Evolutionary conservation across 2,329 filamentous ascomycete species (phyloP).

Genomic region (Dactylellina cionopaga): DNA sequence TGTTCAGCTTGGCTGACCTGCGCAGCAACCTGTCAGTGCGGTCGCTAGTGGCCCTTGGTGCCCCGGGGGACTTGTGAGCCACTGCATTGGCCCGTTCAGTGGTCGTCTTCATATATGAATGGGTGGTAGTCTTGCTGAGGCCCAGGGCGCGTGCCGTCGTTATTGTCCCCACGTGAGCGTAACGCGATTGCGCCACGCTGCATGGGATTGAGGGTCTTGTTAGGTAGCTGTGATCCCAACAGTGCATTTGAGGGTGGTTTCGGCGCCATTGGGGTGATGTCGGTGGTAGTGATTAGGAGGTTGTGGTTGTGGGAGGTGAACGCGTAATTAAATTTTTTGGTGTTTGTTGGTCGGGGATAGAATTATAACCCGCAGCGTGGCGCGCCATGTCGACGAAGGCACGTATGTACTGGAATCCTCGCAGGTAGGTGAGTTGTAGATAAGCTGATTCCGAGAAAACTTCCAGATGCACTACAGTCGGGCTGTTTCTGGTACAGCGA

Average conservation of each 20-base stretch:
- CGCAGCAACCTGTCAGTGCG: too few species aligned
- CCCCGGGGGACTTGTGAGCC: neutral
- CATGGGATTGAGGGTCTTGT: neutral
- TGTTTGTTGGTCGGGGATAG: neutral
- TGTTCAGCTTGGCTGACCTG: neutral
- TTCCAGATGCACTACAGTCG: neutral
- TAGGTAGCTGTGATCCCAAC: neutral
- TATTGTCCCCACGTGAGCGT: neutral
- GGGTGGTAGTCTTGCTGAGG: neutral
- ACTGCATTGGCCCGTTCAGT: neutral
- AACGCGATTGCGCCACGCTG: neutral
- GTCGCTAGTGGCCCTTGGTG: neutral
- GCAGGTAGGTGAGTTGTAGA: neutral
- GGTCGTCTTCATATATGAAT: neutral
- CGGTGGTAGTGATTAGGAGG: neutral
- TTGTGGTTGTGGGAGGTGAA: neutral
- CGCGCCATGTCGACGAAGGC: neutral
- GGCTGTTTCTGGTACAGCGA: neutral
- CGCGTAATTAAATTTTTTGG: constrained; percentile 9
- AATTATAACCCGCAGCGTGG: neutral
- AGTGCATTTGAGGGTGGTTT: too few species aligned
- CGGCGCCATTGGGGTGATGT: neutral
- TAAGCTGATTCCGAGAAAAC: neutral
- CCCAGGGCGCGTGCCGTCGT: neutral
- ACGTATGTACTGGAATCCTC: neutral